A percentile compares a stretch with the other conserved stretches of the same genome.
phyloP scores from a whole-genome alignment of 208 protist genomes.

The Leishmania braziliensis region DNA sequence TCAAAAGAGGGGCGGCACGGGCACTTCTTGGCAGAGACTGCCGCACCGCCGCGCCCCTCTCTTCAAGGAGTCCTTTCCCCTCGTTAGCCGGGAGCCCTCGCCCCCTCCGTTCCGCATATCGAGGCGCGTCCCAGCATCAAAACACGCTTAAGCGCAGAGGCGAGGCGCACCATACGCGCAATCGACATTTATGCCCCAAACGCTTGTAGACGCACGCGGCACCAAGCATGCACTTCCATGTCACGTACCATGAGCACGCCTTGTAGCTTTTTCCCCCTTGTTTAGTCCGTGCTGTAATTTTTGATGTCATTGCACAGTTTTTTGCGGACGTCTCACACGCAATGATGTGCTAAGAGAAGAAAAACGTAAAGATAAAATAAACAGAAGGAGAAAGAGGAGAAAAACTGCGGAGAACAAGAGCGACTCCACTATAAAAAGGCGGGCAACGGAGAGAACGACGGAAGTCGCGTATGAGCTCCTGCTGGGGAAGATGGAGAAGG shows the following conservation, averaged over 20 bases:
- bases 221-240: background rate
- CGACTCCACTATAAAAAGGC: background rate
- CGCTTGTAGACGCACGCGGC: background rate
- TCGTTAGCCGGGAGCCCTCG: background rate
- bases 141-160: background rate
- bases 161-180: background rate
- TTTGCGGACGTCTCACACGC: background rate
- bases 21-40: background rate
- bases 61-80: background rate
- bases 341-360: background rate
- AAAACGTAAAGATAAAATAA: background rate
- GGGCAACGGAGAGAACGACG: too few relatives aligned
- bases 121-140: background rate
- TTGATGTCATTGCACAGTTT: background rate
- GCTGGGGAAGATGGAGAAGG: background rate
- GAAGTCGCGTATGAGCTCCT: too few relatives aligned
- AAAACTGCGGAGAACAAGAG: background rate
- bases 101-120: slow-evolving; percentile 3
- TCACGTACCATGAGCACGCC: background rate
- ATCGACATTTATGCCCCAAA: background rate
- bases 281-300: background rate
- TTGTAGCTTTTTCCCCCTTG: background rate
- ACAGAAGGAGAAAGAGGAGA: slow-evolving; percentile 5
- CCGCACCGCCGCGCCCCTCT: background rate
- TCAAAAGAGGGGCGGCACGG: too few relatives aligned